phyloP scores from a whole-genome alignment of 1,284 basidiomycete species.

The Inonotus hispidus region DNA sequence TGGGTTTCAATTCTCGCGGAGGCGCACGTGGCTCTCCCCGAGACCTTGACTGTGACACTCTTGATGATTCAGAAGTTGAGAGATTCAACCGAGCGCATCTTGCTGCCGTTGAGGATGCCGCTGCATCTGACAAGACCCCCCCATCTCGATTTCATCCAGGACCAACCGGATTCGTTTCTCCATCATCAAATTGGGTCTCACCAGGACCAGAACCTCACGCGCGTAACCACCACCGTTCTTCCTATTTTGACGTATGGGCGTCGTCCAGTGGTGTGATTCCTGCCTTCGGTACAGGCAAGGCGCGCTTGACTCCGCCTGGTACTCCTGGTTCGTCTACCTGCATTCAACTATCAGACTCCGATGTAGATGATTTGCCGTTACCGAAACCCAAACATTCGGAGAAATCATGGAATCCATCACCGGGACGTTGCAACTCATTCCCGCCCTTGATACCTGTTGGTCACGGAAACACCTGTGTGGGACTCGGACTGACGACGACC shows the following conservation, averaged over 20 bases:
- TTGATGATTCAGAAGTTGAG: slow-evolving; percentile 2
- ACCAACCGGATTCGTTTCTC: slow-evolving; percentile 24
- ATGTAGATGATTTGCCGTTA: not conserved
- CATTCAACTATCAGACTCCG: slow-evolving; percentile 1
- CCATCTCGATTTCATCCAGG: slow-evolving; percentile 30
- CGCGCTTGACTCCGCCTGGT: slow-evolving; percentile 18
- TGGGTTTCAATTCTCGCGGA: slow-evolving; percentile 5
- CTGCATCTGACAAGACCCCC: slow-evolving; percentile 21
- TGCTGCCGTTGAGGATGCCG: not conserved
- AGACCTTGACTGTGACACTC: not conserved
- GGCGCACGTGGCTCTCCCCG: slow-evolving; percentile 10
- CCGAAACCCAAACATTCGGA: not conserved
- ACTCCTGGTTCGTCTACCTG: slow-evolving; percentile 10
- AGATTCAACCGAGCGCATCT: not conserved
- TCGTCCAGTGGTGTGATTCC: not conserved
- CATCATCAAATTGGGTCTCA: slow-evolving; percentile 23
- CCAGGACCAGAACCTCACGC: slow-evolving; percentile 15
- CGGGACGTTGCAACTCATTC: slow-evolving; percentile 10
- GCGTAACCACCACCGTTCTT: slow-evolving; percentile 41
- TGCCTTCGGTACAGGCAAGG: slow-evolving; percentile 22
- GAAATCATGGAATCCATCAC: not conserved
- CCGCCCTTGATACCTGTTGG: slow-evolving; percentile 8
- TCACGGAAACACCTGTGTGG: not conserved
- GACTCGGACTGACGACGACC: not conserved
- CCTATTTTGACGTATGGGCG: slow-evolving; percentile 36